phyloP scores from a whole-genome alignment of 805 yeast species.

The Jamesozyma rosinii region DNA sequence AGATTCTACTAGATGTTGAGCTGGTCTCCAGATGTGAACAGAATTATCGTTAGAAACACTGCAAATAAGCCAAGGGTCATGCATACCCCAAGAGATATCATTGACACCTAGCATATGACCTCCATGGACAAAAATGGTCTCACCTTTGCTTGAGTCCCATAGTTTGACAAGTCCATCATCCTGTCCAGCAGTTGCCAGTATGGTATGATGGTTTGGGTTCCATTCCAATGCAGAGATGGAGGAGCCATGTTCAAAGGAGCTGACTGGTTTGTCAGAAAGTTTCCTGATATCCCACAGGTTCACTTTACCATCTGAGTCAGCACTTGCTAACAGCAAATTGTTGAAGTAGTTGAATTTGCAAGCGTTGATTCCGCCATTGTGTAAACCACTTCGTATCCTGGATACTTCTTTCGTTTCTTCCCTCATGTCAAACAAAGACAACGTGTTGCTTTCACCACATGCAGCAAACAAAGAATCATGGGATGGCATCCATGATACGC shows the following conservation, averaged over 20 bases:
- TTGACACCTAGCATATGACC: conserved; percentile 86
- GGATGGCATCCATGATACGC: conserved; percentile 55
- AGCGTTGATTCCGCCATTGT: conserved; percentile 40
- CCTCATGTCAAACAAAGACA: conserved; percentile 50
- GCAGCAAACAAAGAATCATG: conserved; percentile 54
- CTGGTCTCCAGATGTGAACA: conserved; percentile 79
- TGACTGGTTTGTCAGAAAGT: conserved; percentile 24
- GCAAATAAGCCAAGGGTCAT: conserved; percentile 59
- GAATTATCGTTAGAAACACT: conserved; percentile 81
- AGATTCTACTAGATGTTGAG: conserved; percentile 28
- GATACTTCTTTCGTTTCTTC: conserved; percentile 5
- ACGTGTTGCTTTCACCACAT: conserved; percentile 55
- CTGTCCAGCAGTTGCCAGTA: conserved; percentile 60
- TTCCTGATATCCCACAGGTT: conserved; percentile 60
- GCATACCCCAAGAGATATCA: conserved; percentile 75
- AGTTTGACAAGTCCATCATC: conserved; percentile 54
- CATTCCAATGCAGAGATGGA: conserved; percentile 60
- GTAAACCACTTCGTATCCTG: conserved; percentile 2
- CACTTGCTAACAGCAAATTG: conserved; percentile 54
- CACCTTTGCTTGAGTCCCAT: conserved; percentile 40
- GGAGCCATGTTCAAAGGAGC: conserved; percentile 34
- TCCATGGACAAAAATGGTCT: conserved; percentile 56
- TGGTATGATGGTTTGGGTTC: conserved; percentile 48
- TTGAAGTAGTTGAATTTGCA: conserved; percentile 52
- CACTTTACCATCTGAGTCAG: conserved; percentile 49